Conservation (phyloP, 1,284 basidiomycete genomes). For the Cutaneotrichosporon cyanovorans region DNA sequence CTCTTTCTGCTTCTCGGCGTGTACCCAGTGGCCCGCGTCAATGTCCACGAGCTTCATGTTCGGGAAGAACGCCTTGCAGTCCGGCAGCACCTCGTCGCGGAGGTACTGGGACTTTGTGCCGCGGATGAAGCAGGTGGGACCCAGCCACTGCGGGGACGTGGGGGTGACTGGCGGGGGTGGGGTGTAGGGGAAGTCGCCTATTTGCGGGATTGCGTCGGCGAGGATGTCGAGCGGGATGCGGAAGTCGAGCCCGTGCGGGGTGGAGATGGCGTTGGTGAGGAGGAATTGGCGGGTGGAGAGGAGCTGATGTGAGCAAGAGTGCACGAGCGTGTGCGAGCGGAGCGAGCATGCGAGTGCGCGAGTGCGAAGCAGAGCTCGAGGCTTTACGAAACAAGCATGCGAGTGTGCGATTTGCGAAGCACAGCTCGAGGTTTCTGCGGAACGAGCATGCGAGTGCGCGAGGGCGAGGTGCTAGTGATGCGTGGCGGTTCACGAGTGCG, state of each 20-base stretch:
- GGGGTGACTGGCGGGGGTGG: constrained; percentile 23
- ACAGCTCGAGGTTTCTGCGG: too few species aligned
- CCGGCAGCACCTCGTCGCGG: constrained; percentile 48
- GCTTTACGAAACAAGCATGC: too few species aligned
- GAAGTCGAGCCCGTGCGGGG: constrained; percentile 43
- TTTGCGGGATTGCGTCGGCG: constrained; percentile 38
- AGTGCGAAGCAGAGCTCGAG: too few species aligned
- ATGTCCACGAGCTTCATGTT: constrained; percentile 41
- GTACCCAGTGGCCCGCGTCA: constrained; percentile 46
- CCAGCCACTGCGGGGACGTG: constrained; percentile 35
- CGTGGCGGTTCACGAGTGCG: too few species aligned
- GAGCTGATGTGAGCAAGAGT: constrained; percentile 30
- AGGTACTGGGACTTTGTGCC: constrained; percentile 50
- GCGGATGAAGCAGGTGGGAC: constrained; percentile 51
- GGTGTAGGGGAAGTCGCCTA: constrained; percentile 52
- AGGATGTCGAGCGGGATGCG: constrained; percentile 50
- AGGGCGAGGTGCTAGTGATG: too few species aligned
- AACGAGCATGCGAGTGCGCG: too few species aligned
- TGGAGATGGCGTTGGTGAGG: constrained; percentile 49
- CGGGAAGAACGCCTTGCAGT: constrained; percentile 49
- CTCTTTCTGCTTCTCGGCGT: constrained; percentile 42
- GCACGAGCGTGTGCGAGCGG: too few species aligned
- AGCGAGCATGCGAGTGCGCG: too few species aligned
- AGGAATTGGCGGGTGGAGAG: constrained; percentile 52
- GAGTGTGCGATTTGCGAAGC: too few species aligned